phyloP scores from a whole-genome alignment of 352 stramenopile species.

The Pythium sp. region DNA sequence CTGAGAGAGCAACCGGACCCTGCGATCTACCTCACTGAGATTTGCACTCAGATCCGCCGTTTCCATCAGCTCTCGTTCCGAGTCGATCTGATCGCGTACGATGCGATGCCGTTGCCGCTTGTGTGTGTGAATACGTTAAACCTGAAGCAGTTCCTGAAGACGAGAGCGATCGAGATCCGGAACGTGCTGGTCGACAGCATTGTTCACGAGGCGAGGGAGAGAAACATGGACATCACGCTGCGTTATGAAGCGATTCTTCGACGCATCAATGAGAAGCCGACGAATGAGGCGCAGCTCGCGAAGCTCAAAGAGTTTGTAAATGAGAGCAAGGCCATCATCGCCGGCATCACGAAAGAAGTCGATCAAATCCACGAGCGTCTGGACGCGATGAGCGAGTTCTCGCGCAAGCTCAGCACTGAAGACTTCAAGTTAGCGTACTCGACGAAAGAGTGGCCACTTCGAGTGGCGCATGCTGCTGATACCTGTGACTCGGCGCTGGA shows the following conservation, averaged over 20 bases:
- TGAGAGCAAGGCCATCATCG: slow-evolving; percentile 76
- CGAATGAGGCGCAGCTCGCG: slow-evolving; percentile 89
- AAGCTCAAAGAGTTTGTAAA: slow-evolving; percentile 89
- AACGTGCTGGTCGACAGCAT: slow-evolving; percentile 83
- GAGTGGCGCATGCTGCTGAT: slow-evolving; percentile 76
- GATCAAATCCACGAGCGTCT: slow-evolving; percentile 71
- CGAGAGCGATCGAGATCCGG: slow-evolving; percentile 62
- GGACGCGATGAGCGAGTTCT: slow-evolving; percentile 77
- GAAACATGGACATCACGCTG: slow-evolving; percentile 87
- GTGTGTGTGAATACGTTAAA: slow-evolving; percentile 69
- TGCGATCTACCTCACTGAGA: slow-evolving; percentile 34
- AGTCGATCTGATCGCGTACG: slow-evolving; percentile 67
- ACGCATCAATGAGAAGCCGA: slow-evolving; percentile 90
- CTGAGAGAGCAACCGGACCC: slow-evolving; percentile 30
- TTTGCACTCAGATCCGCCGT: slow-evolving; percentile 65
- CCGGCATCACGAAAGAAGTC: slow-evolving; percentile 75
- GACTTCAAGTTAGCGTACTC: slow-evolving; percentile 88
- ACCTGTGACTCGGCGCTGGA: slow-evolving; percentile 88
- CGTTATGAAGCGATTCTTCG: slow-evolving; percentile 88
- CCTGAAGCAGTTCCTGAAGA: slow-evolving; percentile 72
- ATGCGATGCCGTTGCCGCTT: slow-evolving; percentile 74
- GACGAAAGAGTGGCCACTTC: slow-evolving; percentile 87
- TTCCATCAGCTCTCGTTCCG: slow-evolving; percentile 72
- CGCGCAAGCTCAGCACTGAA: slow-evolving; percentile 81
- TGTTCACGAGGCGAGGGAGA: slow-evolving; percentile 65